Evolutionary conservation across 805 yeast genomes (phyloP).

Genomic region (Candida succiphila): DNA sequence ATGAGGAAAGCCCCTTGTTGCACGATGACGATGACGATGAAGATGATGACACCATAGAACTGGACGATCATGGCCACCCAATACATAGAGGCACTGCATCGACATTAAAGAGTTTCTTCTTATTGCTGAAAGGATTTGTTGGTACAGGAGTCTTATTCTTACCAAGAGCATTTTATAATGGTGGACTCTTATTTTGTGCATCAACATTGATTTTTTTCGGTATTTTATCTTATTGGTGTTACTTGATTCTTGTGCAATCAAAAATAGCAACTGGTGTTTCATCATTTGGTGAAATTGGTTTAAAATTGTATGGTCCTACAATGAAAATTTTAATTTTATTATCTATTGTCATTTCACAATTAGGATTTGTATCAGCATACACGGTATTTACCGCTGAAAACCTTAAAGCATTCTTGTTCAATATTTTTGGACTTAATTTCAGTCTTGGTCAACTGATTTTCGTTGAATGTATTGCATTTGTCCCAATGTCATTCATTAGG

Average conservation of each 20-base stretch:
- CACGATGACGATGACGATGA: conserved; percentile 1
- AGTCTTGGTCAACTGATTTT: conserved; percentile 37
- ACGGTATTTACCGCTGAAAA: conserved; percentile 73
- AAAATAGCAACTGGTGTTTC: conserved; percentile 53
- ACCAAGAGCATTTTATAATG: conserved; percentile 63
- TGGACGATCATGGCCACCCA: conserved; percentile 4
- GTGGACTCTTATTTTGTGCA: conserved; percentile 57
- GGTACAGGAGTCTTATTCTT: conserved; percentile 70
- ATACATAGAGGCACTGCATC: conserved; percentile 55
- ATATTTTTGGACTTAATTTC: conserved; percentile 32
- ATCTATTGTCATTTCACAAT: conserved; percentile 61
- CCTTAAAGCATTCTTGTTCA: conserved; percentile 48
- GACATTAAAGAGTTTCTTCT: conserved; percentile 59
- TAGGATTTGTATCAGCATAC: conserved; percentile 77
- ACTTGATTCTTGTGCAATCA: conserved; percentile 49
- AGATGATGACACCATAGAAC: conserved; percentile 7
- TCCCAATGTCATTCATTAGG: conserved; percentile 64
- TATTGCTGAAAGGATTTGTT: conserved; percentile 63
- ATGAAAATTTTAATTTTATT: conserved; percentile 52
- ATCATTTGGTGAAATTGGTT: conserved; percentile 75
- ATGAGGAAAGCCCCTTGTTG: conserved; percentile 28
- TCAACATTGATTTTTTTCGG: conserved; percentile 50
- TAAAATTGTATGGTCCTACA: conserved; percentile 50
- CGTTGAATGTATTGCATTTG: conserved; percentile 45
- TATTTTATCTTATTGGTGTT: conserved; percentile 68